phyloP scores from a whole-genome alignment of 176 grass and related monocot genomes.

The Eremochloa ophiuroides region DNA sequence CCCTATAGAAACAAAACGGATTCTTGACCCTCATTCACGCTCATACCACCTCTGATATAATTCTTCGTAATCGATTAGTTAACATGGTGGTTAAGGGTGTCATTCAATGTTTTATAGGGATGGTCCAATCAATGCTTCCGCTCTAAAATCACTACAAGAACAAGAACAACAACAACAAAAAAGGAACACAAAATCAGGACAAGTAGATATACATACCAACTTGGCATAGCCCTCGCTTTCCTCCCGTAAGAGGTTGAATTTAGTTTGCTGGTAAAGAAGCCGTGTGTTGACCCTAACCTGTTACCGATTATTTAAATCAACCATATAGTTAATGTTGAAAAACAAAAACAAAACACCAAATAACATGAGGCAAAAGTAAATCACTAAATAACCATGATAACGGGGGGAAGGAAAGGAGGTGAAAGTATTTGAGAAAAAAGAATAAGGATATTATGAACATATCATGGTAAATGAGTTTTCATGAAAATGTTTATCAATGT shows the following conservation, averaged over 20 bases:
- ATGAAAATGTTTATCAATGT: not conserved
- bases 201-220: conserved; percentile 57
- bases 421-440: not conserved
- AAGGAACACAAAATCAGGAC: not conserved
- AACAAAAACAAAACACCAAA: not conserved
- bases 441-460: not conserved
- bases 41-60: not conserved
- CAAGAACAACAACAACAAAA: too few species aligned
- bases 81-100: not conserved
- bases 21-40: not conserved
- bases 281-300: conserved; percentile 99
- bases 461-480: not conserved
- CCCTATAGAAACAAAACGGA: not conserved
- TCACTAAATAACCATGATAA: not conserved
- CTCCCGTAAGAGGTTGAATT: conserved; percentile 95
- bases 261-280: conserved; percentile 98
- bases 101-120: conserved; percentile 14
- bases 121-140: not conserved
- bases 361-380: not conserved
- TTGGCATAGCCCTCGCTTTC: conserved; percentile 99
- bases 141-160: conserved; percentile 14
- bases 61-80: not conserved
- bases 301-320: conserved; percentile 28
- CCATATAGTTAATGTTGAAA: not conserved
- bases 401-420: not conserved